Evolutionary conservation across 140 eudicot species (phyloP), one percentile per base, ranked within the genome.

Genomic region (Cichorium intybus): DNA sequence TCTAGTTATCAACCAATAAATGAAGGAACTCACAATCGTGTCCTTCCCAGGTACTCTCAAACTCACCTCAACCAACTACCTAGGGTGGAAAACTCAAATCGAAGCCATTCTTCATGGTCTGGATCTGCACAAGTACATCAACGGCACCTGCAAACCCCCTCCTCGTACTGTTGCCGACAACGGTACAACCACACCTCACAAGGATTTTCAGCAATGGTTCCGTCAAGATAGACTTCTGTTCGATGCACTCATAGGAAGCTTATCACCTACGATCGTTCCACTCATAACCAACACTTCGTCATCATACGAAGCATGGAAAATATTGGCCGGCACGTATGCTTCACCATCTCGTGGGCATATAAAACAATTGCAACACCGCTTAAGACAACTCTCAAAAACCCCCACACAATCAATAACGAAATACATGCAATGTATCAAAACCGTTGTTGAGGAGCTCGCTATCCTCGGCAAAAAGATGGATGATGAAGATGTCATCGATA

Each of bases 1-100:
- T 50, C 56, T 50, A 4, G 7, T 21, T 10, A 21, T 50, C 6
- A 22, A 21, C 28, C 23, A 50, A 22, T 9, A 0, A 22, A 50
- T 50, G 17, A 50, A 50, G 29, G 56, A 50, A 26, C 56, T 53
- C 60, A 53, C 35, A 53, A 12, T 53, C 29, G 34, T 53, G 35
- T 53, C 35, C 60, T 24, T 53, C 60, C 20, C 60, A 7, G 11
- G 37, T 12, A 15, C 37, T 24, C 37, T 24, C 21, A 54, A 54
- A 14, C 37, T 54, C 23, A 54, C 37, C 0, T 0, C 11, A 24
- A 54, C 60, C 4, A 24, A 24, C 20, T 51, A 51, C 56, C 31
- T 51, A 51, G 56, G 56, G 15, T 51, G 31, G 17, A 49, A 51
- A 22, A 51, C 56, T 14, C 31, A 51, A 51, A 51, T 21, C 15